Evolutionary conservation across 1,139 yeast species (phyloP).

Genomic region (Zygosaccharomyces sapae): DNA sequence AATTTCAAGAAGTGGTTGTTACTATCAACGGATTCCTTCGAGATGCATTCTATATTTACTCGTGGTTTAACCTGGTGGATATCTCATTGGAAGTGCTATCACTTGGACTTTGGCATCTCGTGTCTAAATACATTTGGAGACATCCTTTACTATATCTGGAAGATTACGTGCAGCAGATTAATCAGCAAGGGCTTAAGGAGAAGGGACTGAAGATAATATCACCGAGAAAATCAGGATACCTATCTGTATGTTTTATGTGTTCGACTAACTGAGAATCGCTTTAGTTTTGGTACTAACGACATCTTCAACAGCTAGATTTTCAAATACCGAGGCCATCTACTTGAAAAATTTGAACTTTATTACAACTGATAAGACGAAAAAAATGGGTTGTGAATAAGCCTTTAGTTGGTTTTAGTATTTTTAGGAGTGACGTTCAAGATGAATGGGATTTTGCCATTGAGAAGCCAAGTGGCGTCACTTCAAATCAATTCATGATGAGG

Average conservation of each 20-base stretch:
- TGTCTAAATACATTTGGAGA: constrained; percentile 26
- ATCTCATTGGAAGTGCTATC: constrained; percentile 48
- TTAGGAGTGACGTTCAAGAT: constrained; percentile 35
- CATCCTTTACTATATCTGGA: constrained; percentile 42
- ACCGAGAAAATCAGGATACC: constrained; percentile 55
- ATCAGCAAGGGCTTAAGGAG: constrained; percentile 33
- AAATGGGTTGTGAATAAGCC: background rate
- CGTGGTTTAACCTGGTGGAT: constrained; percentile 40
- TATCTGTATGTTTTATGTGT: constrained; percentile 45
- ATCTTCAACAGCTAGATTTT: constrained; percentile 41
- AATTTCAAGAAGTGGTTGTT: constrained; percentile 42
- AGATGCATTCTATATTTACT: constrained; percentile 43
- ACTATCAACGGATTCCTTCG: constrained; percentile 45
- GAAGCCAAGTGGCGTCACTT: constrained; percentile 83
- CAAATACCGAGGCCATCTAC: constrained; percentile 44
- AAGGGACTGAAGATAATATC: constrained; percentile 45
- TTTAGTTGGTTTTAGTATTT: background rate
- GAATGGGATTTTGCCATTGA: constrained; percentile 95
- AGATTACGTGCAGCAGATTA: constrained; percentile 43
- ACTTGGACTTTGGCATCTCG: constrained; percentile 38
- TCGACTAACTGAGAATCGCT: too few species aligned
- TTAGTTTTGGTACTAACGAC: too few species aligned
- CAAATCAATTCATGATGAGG: constrained; percentile 65
- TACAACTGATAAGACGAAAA: background rate
- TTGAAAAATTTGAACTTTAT: constrained; percentile 4